Evolutionary conservation across 2,329 filamentous ascomycete genomes (phyloP), one percentile per base, ranked within the genome.

Genomic region (Mollisiaceae sp.): DNA sequence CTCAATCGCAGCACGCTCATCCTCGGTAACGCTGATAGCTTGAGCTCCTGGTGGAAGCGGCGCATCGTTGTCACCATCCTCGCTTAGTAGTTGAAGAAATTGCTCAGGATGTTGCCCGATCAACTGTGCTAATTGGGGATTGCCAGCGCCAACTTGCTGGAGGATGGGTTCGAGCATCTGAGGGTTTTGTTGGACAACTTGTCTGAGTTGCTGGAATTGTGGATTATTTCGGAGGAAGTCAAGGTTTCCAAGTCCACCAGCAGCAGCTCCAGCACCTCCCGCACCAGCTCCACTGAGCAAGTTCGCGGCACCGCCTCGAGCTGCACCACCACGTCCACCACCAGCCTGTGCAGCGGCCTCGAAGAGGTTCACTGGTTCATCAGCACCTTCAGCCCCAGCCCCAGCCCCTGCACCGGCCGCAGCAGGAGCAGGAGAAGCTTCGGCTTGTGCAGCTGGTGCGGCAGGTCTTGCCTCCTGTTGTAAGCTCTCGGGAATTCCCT

Each of bases 151-250:
- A 43, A 99, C 92, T 80, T 97, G 94, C 80, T 98, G 94, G 64
- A 99, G 84, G 72, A 99, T 98, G 8, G 95, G 94, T 82, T 99
- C 95, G 24, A 99, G 89, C 95, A 99, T 99, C 78, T 95, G 91
- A 20, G 95, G 95, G 78, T 98, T 92, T 79, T 97, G 94, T 81
- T 99, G 95, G 54, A 99, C 94, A 24, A 99, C 90, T 80, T 97
- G 94, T 69, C 95, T 91, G 66, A 99, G 87, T 81, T 99, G 95
- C 81, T 98, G 95, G 82, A 99, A 99, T 79, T 98, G 94, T 27
- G 94, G 90, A 78, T 98, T 98, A 79, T 94, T 92, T 75, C 95
- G 90, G 63, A 99, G 83, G 78, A 97, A 98, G 70, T 98, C 94
- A 65, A 99, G 87, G 75, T 94, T 96, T 32, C 90, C 91, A 32